Percentiles rank a stretch among this genome's conserved stretches.
Conservation (phyloP, 106 monocot genomes). For the Agapanthus africanus region DNA sequence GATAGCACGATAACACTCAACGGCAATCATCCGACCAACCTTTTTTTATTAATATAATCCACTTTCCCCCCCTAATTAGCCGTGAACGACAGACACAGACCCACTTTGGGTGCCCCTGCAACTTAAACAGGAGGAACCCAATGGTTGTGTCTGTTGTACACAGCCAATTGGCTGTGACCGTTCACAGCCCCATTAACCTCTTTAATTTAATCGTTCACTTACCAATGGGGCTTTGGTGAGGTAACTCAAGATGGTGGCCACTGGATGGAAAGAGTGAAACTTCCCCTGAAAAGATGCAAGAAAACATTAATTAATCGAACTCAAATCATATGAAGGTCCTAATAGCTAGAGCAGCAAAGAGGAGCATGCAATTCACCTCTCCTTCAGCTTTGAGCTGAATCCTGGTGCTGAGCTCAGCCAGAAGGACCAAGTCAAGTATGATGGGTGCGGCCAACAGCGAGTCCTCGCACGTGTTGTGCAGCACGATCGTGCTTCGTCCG, state of each 20-base stretch:
- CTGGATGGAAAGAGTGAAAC: constrained; percentile 98
- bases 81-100: too few species aligned
- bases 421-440: constrained; percentile 82
- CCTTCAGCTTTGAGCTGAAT: constrained; percentile 91
- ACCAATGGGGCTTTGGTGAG: constrained; percentile 94
- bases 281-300: constrained; percentile 46
- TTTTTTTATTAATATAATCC: too few species aligned
- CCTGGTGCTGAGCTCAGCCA: constrained; percentile 87
- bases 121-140: too few species aligned
- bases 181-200: too few species aligned
- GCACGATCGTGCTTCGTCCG: constrained; percentile 72
- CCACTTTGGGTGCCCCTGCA: too few species aligned
- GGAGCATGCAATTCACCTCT: constrained; percentile 28
- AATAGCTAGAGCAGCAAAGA: too few species aligned
- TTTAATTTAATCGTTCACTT: constrained; percentile 11
- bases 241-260: constrained; percentile 90
- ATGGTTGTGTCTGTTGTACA: too few species aligned
- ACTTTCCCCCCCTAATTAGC: too few species aligned
- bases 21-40: too few species aligned
- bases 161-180: too few species aligned
- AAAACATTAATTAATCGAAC: background rate
- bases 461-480: constrained; percentile 98
- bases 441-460: constrained; percentile 91
- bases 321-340: too few species aligned
- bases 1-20: too few species aligned